These are phyloP conservation scores for Poteriospumella lacustris DNA, from an alignment of 108 stramenopile species.

Conservation along the genomic window DNA sequence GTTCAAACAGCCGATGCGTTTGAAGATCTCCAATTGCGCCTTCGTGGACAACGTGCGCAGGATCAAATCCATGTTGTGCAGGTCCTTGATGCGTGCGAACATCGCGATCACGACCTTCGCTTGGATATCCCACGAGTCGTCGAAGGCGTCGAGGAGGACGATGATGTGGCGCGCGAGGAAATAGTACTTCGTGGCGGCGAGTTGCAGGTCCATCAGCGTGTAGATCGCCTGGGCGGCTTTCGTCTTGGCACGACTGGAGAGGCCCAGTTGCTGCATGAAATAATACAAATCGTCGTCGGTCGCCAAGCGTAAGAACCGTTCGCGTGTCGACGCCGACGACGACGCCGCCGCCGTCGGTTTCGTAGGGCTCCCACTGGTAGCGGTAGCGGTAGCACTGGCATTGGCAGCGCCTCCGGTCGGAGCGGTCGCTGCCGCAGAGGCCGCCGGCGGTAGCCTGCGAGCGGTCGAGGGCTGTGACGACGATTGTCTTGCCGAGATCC, in stretches of 20 bases:
- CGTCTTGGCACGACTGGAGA: neutral
- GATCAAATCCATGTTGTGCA: constrained; percentile 1
- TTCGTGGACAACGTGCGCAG: neutral
- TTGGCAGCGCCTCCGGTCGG: no score
- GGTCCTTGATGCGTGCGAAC: neutral
- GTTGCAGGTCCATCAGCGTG: constrained; percentile 3
- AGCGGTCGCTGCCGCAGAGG: no score
- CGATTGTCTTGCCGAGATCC: no score
- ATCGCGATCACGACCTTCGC: neutral
- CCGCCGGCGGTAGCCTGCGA: no score
- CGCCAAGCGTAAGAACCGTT: no score
- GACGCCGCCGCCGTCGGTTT: no score
- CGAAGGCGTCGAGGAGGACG: neutral
- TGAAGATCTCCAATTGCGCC: neutral
- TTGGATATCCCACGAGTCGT: neutral
- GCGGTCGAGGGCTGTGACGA: no score
- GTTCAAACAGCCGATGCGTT: neutral
- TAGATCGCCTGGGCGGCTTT: neutral
- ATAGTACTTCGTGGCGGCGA: constrained; percentile 13
- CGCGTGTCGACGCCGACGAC: no score
- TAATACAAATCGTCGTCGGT: neutral
- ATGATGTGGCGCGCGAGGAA: neutral
- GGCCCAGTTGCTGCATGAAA: neutral
- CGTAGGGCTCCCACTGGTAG: no score
- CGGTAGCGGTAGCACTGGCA: no score